Evolutionary conservation across 2,329 filamentous ascomycete genomes (phyloP), one percentile per base, ranked within the genome.

Genomic region (Fusarium torulosum): DNA sequence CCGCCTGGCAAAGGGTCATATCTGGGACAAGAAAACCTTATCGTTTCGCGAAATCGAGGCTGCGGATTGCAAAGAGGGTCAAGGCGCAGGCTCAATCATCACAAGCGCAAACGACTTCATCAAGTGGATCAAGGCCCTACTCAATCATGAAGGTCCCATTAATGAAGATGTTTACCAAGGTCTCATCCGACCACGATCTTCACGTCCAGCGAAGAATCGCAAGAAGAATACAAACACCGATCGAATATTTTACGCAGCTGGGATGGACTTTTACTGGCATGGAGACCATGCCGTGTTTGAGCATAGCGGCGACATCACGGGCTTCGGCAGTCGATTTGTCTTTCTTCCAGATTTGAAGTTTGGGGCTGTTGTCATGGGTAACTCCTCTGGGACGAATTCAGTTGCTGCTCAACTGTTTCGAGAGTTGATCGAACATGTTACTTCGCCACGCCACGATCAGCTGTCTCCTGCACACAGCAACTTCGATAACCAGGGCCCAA

Each of bases 1-100:
- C 8, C 33, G 25, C 6, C 20, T 64, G 0, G 61, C 61, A 4
- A 53, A 25, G 19, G 59, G 59, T 10, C 59, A 64, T 19, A 19
- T 61, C 3, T 70, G 67, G 67, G 37, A 67, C 1, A 70, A 59
- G 17, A 40, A 20, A 0, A 5, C 3, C 1, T 37, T 47, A 0
- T 49, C 45, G 2, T 70, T 62, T 31, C 40, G 13, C 2, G 44
- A 51, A 3, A 27, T 70, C 1, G 59, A 55, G 1, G 50, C 43
- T 17, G 47, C 27, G 2, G 53, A 74, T 21, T 63, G 60, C 6
- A 72, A 70, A 1, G 76, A 77, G 49, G 72, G 63, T 2, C 71
- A 77, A 44, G 76, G 75, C 1, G 75, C 76, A 0, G 75, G 75
- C 4, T 75, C 71, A 1, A 57, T 77, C 7, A 51, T 76, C 11